These are phyloP conservation scores for Hygrophorus pudorinus DNA, from an alignment of 768 basidiomycete species.

Conservation along the genomic window DNA sequence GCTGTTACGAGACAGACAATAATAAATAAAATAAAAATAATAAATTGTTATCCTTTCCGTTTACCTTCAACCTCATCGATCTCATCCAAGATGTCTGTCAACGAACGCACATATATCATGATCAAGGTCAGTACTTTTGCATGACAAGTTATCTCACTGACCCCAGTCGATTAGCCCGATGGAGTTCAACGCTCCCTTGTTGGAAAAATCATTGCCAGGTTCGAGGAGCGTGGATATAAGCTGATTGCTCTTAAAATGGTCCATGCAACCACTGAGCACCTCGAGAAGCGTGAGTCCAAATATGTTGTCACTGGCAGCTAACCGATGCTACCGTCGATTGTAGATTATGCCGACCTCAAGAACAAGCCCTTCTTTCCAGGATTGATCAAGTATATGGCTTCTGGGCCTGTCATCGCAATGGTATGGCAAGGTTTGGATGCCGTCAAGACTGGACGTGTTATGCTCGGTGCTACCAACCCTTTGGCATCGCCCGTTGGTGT, in stretches of 20 bases:
- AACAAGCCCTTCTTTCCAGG: constrained; percentile 95
- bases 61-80: constrained; percentile 21
- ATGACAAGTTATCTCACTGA: neutral
- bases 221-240: constrained; percentile 98
- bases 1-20: constrained; percentile 3
- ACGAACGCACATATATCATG: constrained; percentile 98
- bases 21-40: constrained; percentile 2
- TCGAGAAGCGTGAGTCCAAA: constrained; percentile 68
- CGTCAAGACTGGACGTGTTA: constrained; percentile 90
- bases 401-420: constrained; percentile 93
- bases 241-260: constrained; percentile 90
- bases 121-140: constrained; percentile 61
- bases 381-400: constrained; percentile 91
- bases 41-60: constrained; percentile 9
- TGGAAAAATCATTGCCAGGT: constrained; percentile 91
- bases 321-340: constrained; percentile 10
- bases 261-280: constrained; percentile 69
- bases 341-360: constrained; percentile 95
- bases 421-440: constrained; percentile 93
- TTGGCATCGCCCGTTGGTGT: constrained; percentile 77
- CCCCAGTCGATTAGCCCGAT: constrained; percentile 60
- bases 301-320: constrained; percentile 6
- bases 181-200: constrained; percentile 95
- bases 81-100: constrained; percentile 47
- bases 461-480: constrained; percentile 97